These are phyloP conservation scores for Xylariaceae sp. DNA, from an alignment of 2,329 filamentous ascomycete species.

Conservation along the genomic window DNA sequence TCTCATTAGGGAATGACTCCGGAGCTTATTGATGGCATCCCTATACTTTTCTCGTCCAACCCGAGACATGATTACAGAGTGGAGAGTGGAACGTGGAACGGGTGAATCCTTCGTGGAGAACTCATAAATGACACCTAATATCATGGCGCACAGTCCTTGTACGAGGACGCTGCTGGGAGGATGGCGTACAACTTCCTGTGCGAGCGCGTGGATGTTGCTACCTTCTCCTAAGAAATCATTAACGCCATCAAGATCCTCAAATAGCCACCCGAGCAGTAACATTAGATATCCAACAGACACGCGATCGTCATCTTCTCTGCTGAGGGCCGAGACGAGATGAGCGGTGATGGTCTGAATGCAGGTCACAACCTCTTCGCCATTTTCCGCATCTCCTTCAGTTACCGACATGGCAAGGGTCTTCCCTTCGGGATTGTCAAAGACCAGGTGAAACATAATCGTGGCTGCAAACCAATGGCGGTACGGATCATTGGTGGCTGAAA, in stretches of 20 bases:
- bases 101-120: constrained; percentile 98
- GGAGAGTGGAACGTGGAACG: constrained; percentile 79
- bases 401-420: constrained; percentile 83
- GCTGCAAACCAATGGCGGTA: constrained; percentile 92
- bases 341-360: constrained; percentile 88
- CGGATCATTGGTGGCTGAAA: constrained; percentile 72
- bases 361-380: constrained; percentile 93
- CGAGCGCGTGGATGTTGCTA: constrained; percentile 86
- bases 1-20: constrained; percentile 78
- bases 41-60: constrained; percentile 89
- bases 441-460: constrained; percentile 82
- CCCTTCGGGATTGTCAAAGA: constrained; percentile 79
- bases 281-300: constrained; percentile 87
- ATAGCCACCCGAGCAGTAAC: constrained; percentile 87
- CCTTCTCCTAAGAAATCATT: constrained; percentile 93
- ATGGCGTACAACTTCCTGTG: constrained; percentile 73
- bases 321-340: constrained; percentile 82
- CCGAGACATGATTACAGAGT: constrained; percentile 76
- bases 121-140: constrained; percentile 91
- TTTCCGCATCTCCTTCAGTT: constrained; percentile 86
- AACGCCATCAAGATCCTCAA: constrained; percentile 88
- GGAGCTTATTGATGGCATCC: constrained; percentile 77
- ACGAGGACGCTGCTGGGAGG: constrained; percentile 69
- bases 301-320: constrained; percentile 77
- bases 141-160: constrained; percentile 81